phyloP scores from a whole-genome alignment of 1,139 yeast genomes.

The Taphrina communis region DNA sequence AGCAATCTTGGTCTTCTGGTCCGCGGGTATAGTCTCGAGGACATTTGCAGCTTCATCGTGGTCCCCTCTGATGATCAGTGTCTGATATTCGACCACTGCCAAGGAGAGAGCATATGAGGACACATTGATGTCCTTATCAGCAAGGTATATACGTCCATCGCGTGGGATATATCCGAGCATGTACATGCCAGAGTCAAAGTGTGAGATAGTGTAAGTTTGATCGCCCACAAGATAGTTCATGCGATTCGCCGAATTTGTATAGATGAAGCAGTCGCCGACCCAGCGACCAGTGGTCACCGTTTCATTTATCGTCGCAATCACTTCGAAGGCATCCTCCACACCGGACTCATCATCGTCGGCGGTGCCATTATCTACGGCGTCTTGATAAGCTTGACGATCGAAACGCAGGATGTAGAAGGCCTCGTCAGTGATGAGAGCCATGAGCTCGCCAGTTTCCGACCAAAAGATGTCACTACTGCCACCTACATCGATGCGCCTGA shows the following conservation, averaged over 20 bases:
- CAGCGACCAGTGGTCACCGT: slow-evolving; percentile 86
- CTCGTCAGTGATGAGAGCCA: slow-evolving; percentile 75
- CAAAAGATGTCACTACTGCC: slow-evolving; percentile 71
- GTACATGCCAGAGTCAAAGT: slow-evolving; percentile 86
- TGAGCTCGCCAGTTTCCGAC: slow-evolving; percentile 92
- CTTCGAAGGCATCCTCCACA: slow-evolving; percentile 83
- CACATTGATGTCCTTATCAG: slow-evolving; percentile 87
- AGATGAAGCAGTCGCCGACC: slow-evolving; percentile 95
- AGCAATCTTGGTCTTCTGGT: slow-evolving; percentile 79
- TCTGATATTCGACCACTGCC: slow-evolving; percentile 90
- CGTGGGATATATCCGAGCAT: slow-evolving; percentile 87
- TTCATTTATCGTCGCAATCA: slow-evolving; percentile 80
- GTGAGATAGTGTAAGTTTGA: slow-evolving; percentile 87
- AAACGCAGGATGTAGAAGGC: slow-evolving; percentile 82
- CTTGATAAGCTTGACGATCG: slow-evolving; percentile 69
- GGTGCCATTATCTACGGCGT: slow-evolving; percentile 62
- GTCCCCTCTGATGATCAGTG: slow-evolving; percentile 93
- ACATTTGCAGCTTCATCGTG: slow-evolving; percentile 73
- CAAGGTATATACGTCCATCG: slow-evolving; percentile 85
- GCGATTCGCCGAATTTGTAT: slow-evolving; percentile 83
- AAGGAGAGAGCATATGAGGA: slow-evolving; percentile 81
- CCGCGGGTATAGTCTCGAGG: slow-evolving; percentile 67
- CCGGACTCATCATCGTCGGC: slow-evolving; percentile 80
- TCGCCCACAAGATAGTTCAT: slow-evolving; percentile 95
- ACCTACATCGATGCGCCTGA: slow-evolving; percentile 82